Base-by-base conservation (phyloP, 345 rosid species). In the Rhizophora mangle region DNA sequence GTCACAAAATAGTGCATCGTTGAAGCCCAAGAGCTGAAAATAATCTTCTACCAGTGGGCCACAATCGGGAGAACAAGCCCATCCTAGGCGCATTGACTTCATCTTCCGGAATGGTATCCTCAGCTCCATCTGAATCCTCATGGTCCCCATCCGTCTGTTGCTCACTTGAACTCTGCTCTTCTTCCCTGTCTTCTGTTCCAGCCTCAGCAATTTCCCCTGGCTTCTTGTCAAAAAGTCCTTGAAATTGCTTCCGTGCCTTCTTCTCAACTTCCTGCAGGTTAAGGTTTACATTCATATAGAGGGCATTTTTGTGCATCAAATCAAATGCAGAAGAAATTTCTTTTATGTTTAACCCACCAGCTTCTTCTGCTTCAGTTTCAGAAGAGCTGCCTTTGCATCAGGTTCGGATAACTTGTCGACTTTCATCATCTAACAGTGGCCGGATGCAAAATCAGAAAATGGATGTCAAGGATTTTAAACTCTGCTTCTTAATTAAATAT, bases 221-320 rank as follows among this genome's bases (percentile, higher is more conserved):
- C 76, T 84, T 96, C 86, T 92, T 92, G 85, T 96, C 96, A 52
- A 96, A 92, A 53, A 96, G 80, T 39, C 99, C 98, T 78, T 92
- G 88, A 66, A 96, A 96, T 79, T 92, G 97, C 76, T 87, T 90
- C 46, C 90, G 80, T 43, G 88, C 98, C 75, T 80, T 90, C 69
- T 68, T 86, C 70, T 90, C 90, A 10, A 85, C 81, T 80, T 89
- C 91, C 99, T 96, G 84, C 65, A 65, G 68, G 67, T 26, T 24
- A 75, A 69, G 36, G 43, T 47, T 46, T 43, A 19, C 20, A 32
- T 13, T 57, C 20, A 49, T 22, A 52, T 54, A 10, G 43, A 15
- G 34, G 27, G 32, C 30, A 22, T n/a, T 24, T 53, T 55, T 54
- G 20, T 18, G 61, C 31, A 20, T 60, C 55, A 5, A 29, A 69